These are phyloP conservation scores for Fusarium pininemorale DNA, from an alignment of 2,329 filamentous ascomycete genomes.

Conservation along the genomic window DNA sequence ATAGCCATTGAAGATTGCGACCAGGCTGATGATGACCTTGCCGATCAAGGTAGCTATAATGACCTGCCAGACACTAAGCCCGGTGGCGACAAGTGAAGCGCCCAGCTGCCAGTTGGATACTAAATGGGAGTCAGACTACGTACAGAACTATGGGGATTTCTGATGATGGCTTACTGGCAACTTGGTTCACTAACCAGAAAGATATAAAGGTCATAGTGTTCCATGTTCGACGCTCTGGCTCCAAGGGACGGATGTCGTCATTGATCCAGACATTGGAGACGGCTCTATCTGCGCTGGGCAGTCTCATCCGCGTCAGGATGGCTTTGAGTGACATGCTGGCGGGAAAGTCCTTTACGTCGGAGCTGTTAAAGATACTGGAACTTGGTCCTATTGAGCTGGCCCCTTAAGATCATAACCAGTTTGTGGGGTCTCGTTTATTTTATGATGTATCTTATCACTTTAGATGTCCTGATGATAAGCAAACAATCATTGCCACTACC, in stretches of 20 bases:
- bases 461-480: not conserved
- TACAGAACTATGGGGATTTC: fast-evolving
- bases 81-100: not conserved
- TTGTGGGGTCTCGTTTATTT: not conserved
- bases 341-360: fast-evolving
- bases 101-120: not conserved
- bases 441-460: not conserved
- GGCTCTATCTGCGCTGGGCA: not conserved
- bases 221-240: not conserved
- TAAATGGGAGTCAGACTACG: fast-evolving
- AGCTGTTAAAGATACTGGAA: not conserved
- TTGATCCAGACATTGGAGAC: not conserved
- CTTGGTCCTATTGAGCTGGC: too few relatives aligned
- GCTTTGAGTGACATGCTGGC: not conserved
- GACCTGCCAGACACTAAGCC: not conserved
- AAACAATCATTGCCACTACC: not conserved
- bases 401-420: fast-evolving
- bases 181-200: not conserved
- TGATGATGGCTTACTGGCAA: not conserved
- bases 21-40: not conserved
- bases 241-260: not conserved
- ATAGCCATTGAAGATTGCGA: not conserved
- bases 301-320: not conserved
- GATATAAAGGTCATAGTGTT: not conserved
- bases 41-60: not conserved